phyloP scores from a whole-genome alignment of 208 protist genomes.

The Trypanosoma caninum region DNA sequence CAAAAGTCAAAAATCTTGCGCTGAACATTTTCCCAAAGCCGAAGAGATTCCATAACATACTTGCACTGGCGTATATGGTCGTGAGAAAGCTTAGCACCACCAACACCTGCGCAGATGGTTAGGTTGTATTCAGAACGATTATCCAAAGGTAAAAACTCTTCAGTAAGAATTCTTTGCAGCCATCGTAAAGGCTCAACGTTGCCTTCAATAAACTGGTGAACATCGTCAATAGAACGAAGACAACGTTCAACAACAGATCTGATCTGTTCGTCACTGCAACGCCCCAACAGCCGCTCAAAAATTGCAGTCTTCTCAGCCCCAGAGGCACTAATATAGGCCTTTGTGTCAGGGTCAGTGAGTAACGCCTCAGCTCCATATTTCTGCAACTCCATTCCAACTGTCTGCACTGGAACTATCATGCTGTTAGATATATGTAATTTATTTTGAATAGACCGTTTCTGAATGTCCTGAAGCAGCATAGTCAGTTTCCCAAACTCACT shows the following conservation, averaged over 20 bases:
- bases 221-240: conserved; percentile 95
- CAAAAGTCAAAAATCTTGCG: conserved; percentile 93
- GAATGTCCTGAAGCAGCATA: conserved; percentile 94
- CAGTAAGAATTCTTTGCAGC: conserved; percentile 47
- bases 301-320: conserved; percentile 55
- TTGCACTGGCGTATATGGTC: conserved; percentile 91
- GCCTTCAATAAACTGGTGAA: conserved; percentile 79
- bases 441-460: conserved; percentile 50
- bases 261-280: conserved; percentile 42
- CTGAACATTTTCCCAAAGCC: conserved; percentile 94
- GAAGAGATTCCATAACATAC: conserved; percentile 95
- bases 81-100: conserved; percentile 93
- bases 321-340: conserved; percentile 33
- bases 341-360: conserved; percentile 66
- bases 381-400: conserved; percentile 75
- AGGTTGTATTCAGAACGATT: conserved; percentile 33
- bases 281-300: conserved; percentile 47
- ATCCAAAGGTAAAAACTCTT: conserved; percentile 58
- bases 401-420: conserved; percentile 76
- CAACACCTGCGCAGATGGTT: conserved; percentile 38
- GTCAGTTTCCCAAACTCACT: conserved; percentile 96
- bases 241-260: conserved; percentile 68
- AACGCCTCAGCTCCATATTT: conserved; percentile 44
- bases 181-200: conserved; percentile 76
- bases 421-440: conserved; percentile 42